Evolutionary conservation across 2,329 filamentous ascomycete genomes (phyloP).

Genomic region (Talaromyces sp.): DNA sequence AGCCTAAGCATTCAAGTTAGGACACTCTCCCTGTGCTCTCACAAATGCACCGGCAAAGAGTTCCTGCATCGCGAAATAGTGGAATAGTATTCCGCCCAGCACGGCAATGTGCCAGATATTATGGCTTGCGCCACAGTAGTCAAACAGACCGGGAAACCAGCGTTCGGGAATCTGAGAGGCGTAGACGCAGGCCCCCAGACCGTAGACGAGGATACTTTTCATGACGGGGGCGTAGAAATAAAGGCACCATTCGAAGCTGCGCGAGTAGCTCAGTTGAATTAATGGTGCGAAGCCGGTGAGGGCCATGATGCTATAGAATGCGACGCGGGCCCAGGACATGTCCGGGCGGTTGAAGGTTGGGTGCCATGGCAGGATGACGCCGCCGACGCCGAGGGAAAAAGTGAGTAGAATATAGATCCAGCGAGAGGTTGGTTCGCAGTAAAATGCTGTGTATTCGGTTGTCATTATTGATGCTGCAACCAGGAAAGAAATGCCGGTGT

Average conservation of each 20-base stretch:
- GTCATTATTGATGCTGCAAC: conserved; percentile 95
- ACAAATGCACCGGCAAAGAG: conserved; percentile 80
- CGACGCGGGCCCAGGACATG: conserved; percentile 88
- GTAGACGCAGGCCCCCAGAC: conserved; percentile 80
- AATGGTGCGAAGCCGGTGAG: conserved; percentile 87
- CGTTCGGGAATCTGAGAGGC: conserved; percentile 89
- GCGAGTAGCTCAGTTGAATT: conserved; percentile 73
- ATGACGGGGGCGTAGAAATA: conserved; percentile 85
- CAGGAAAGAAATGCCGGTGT: conserved; percentile 92
- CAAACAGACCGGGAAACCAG: conserved; percentile 88
- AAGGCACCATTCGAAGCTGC: conserved; percentile 74
- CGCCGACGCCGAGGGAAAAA: conserved; percentile 74
- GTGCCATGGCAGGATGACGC: conserved; percentile 92
- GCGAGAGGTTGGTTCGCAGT: conserved; percentile 86
- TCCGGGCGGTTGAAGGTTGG: conserved; percentile 88
- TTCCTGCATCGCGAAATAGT: conserved; percentile 92
- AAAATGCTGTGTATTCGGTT: conserved; percentile 97
- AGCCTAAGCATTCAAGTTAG: conserved; percentile 11
- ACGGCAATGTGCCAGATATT: conserved; percentile 98
- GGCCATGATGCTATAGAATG: conserved; percentile 84
- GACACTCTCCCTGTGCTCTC: conserved; percentile 55
- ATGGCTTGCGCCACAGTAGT: conserved; percentile 92
- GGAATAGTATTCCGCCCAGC: conserved; percentile 91
- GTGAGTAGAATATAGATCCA: conserved; percentile 84
- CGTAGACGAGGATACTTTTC: conserved; percentile 83